These are phyloP conservation scores for Pelargonium cotyledonis DNA, from an alignment of 441 rosid species.

Conservation along the genomic window DNA sequence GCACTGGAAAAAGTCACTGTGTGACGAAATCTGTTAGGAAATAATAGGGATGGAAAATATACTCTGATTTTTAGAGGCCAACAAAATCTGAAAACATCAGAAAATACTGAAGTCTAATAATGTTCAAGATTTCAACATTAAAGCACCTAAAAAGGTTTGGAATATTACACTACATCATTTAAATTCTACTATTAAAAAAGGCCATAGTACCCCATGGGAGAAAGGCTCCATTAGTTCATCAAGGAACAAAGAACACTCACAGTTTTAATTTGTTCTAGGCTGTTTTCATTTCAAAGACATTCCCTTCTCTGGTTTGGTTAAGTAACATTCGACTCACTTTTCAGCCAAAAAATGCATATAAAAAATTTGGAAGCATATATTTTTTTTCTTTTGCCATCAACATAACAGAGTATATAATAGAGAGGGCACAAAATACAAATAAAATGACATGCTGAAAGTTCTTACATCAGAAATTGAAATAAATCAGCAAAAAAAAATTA, in stretches of 20 bases:
- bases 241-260: too few species aligned
- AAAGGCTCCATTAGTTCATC: too few species aligned
- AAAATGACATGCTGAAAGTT: background rate
- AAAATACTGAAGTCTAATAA: background rate
- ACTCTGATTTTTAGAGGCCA: too few species aligned
- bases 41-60: background rate
- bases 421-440: background rate
- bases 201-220: background rate
- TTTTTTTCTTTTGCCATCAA: too few species aligned
- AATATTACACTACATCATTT: background rate
- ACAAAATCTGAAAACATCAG: too few species aligned
- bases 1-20: background rate
- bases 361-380: too few species aligned
- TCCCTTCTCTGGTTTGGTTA: too few species aligned
- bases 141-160: background rate
- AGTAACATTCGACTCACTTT: too few species aligned
- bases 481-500: background rate
- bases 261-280: too few species aligned
- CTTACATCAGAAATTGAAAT: background rate
- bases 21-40: background rate
- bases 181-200: background rate
- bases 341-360: too few species aligned
- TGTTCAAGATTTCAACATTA: background rate
- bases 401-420: too few species aligned
- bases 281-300: background rate